These are phyloP conservation scores for Ballota nigra DNA, from an alignment of 257 asterid genomes.

Conservation along the genomic window DNA sequence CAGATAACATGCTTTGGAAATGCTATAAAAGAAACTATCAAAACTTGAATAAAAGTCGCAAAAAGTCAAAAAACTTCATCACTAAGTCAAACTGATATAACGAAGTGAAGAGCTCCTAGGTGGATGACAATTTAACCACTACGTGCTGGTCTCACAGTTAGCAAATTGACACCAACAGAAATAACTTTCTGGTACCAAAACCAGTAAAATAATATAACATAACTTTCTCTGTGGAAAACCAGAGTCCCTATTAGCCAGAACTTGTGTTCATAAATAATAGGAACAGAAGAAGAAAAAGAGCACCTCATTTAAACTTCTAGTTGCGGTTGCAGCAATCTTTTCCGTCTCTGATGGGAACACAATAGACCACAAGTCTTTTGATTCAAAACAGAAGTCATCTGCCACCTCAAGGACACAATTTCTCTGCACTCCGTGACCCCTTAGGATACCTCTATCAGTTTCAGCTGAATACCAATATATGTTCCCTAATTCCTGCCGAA, in stretches of 20 bases:
- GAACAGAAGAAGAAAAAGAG: constrained; percentile 20
- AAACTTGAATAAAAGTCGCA: background rate
- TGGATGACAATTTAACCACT: background rate
- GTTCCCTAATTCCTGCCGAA: constrained; percentile 64
- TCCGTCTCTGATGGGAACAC: constrained; percentile 89
- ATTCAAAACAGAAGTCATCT: constrained; percentile 67
- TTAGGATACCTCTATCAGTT: constrained; percentile 51
- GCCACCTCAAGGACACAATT: constrained; percentile 44
- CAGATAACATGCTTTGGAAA: background rate
- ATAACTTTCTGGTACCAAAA: background rate
- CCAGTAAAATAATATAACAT: background rate
- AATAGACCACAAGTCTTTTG: constrained; percentile 77
- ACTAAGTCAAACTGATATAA: background rate
- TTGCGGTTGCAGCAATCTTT: constrained; percentile 75
- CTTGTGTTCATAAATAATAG: background rate
- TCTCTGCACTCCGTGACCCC: constrained; percentile 72
- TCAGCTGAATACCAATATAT: constrained; percentile 91
- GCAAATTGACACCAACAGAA: background rate
- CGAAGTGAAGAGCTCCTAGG: background rate
- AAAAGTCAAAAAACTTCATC: background rate
- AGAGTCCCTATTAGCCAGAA: constrained; percentile 1
- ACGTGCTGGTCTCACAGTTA: background rate
- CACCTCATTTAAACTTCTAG: constrained; percentile 85
- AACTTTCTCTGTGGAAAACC: constrained; percentile 12
- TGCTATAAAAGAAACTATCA: background rate